Evolutionary conservation across 129 eudicot genomes (phyloP).

Genomic region (Flaveria brownii): DNA sequence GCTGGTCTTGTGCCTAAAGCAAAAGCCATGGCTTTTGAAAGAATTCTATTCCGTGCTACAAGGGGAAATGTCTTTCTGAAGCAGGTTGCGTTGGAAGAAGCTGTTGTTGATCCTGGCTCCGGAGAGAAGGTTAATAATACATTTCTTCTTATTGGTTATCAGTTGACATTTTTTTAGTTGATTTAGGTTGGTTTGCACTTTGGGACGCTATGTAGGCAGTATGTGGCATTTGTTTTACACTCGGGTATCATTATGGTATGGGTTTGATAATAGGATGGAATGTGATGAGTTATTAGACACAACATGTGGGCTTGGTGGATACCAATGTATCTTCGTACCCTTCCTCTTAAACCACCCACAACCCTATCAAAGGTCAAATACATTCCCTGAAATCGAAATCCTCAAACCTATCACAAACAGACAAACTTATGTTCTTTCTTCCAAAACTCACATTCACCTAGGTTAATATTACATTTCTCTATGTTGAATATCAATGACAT

Average conservation of each 20-base stretch:
- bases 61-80: conserved; percentile 85
- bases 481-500: background rate
- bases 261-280: background rate
- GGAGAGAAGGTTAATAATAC: conserved; percentile 72
- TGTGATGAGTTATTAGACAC: background rate
- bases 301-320: background rate
- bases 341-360: background rate
- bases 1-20: conserved; percentile 83
- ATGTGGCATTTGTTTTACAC: background rate
- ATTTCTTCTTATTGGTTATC: background rate
- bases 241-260: background rate
- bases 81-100: conserved; percentile 68
- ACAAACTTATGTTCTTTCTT: background rate
- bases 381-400: background rate
- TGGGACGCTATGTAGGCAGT: background rate
- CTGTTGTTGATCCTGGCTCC: conserved; percentile 77
- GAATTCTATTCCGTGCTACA: conserved; percentile 93
- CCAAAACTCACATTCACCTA: background rate
- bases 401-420: background rate
- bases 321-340: background rate
- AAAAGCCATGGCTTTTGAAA: conserved; percentile 87
- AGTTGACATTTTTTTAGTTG: background rate
- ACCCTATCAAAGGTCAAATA: background rate
- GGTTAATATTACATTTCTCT: background rate
- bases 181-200: background rate